Conservation (phyloP, 2,329 filamentous ascomycete species). For the Hypoxylon sp. region DNA sequence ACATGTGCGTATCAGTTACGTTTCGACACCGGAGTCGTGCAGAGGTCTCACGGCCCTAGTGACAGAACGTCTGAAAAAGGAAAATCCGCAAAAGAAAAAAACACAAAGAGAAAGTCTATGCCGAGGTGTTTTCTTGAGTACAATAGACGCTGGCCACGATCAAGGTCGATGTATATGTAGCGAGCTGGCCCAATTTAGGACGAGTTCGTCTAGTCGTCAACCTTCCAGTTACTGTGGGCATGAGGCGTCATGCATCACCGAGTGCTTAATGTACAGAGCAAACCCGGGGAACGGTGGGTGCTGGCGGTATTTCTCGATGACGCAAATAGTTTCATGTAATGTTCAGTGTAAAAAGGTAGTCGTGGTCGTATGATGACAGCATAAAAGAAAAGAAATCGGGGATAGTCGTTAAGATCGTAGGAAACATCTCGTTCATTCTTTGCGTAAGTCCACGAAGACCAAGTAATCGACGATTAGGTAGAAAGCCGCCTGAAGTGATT, state of each 20-base stretch:
- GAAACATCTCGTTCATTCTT: constrained; percentile 54
- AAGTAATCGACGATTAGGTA: constrained; percentile 41
- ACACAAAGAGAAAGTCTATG: constrained; percentile 49
- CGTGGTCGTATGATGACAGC: constrained; percentile 24
- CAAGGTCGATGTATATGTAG: constrained; percentile 37
- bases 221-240: constrained; percentile 40
- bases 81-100: constrained; percentile 40
- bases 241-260: constrained; percentile 48
- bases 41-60: constrained; percentile 8
- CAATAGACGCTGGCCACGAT: constrained; percentile 48
- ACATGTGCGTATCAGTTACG: constrained; percentile 7
- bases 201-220: constrained; percentile 34
- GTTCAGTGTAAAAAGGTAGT: constrained; percentile 43
- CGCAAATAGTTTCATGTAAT: constrained; percentile 37
- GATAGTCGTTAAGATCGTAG: constrained; percentile 53
- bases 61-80: constrained; percentile 29
- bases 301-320: constrained; percentile 46
- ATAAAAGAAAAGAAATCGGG: constrained; percentile 37
- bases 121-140: constrained; percentile 49
- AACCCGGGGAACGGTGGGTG: constrained; percentile 46
- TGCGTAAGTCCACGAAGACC: constrained; percentile 48
- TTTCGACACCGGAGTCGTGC: constrained; percentile 27
- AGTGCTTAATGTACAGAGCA: constrained; percentile 55
- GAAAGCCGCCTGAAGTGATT: constrained; percentile 40
- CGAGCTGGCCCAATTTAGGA: constrained; percentile 27